A percentile compares a stretch with the other conserved stretches of the same genome.
These are phyloP conservation scores for Madurella fahalii DNA, from an alignment of 2,329 filamentous ascomycete species.

Conservation along the genomic window DNA sequence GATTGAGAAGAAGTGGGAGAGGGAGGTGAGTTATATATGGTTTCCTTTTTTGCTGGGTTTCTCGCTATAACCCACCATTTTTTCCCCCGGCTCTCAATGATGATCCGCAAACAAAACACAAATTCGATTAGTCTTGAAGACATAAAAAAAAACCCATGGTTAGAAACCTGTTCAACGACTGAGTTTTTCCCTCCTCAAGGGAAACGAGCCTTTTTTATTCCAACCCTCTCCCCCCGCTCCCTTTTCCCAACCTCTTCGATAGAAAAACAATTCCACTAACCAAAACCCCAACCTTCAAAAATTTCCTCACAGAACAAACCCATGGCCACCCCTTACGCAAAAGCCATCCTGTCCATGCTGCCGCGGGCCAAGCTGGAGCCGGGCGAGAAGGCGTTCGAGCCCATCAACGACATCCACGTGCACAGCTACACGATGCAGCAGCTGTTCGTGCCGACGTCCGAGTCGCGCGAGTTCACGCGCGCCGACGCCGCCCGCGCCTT, in stretches of 20 bases:
- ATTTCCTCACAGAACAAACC: constrained; percentile 78
- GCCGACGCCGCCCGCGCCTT: constrained; percentile 63
- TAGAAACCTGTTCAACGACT: constrained; percentile 74
- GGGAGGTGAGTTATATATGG: constrained; percentile 58
- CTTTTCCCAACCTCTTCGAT: neutral
- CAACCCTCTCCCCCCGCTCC: neutral
- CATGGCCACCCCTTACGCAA: constrained; percentile 71
- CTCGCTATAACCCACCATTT: constrained; percentile 1
- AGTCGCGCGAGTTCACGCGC: constrained; percentile 60
- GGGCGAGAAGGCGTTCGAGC: constrained; percentile 52
- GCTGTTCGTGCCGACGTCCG: constrained; percentile 60
- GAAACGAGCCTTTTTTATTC: constrained; percentile 8
- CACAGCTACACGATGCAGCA: constrained; percentile 59
- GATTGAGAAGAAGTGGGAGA: constrained; percentile 73
- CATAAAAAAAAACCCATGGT: constrained; percentile 67
- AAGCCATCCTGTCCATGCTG: constrained; percentile 74
- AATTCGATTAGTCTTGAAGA: constrained; percentile 99
- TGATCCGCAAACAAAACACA: constrained; percentile 64
- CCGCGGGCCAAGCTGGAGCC: constrained; percentile 58
- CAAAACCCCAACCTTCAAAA: no score
- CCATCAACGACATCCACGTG: constrained; percentile 62
- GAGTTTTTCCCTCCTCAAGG: constrained; percentile 46
- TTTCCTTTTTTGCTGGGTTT: constrained; percentile 10
- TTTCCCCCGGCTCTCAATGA: constrained; percentile 38
- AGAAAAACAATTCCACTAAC: neutral